Evolutionary conservation across 768 basidiomycete genomes (phyloP).

Genomic region (Boletus huronensis): DNA sequence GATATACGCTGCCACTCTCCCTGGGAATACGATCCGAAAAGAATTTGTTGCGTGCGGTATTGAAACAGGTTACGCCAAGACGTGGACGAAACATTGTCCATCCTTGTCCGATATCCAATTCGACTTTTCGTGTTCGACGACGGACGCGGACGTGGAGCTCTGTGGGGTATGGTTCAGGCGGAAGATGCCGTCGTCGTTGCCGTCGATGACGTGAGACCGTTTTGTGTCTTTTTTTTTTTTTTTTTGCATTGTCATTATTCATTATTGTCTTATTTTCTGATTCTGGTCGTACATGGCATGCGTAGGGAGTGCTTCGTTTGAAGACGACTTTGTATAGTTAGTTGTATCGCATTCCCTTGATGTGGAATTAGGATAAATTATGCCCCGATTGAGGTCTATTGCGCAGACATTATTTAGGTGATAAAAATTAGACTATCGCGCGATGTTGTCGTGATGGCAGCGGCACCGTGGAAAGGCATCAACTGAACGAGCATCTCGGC

Average conservation of each 20-base stretch:
- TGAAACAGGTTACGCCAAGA: constrained; percentile 27
- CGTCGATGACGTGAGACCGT: background rate
- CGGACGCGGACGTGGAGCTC: constrained; percentile 26
- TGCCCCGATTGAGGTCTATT: background rate
- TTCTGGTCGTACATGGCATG: background rate
- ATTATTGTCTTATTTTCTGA: background rate
- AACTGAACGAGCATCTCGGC: no score
- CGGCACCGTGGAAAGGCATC: no score
- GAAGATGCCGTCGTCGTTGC: constrained; percentile 11
- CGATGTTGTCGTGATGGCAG: no score
- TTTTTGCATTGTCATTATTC: background rate
- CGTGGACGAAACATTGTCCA: constrained; percentile 29
- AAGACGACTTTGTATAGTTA: background rate
- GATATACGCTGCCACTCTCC: background rate
- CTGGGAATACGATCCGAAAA: constrained; percentile 4
- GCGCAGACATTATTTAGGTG: background rate
- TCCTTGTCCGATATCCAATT: constrained; percentile 29
- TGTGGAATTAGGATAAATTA: background rate
- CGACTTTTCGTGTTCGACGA: constrained; percentile 26
- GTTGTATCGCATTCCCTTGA: background rate
- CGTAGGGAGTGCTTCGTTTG: background rate
- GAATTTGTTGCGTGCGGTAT: constrained; percentile 29
- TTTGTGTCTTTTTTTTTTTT: background rate
- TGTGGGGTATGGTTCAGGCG: constrained; percentile 33
- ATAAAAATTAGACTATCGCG: no score